Evolutionary conservation across 805 yeast genomes (phyloP), one percentile per base, ranked within the genome.

Genomic region (Candida nanaspora): DNA sequence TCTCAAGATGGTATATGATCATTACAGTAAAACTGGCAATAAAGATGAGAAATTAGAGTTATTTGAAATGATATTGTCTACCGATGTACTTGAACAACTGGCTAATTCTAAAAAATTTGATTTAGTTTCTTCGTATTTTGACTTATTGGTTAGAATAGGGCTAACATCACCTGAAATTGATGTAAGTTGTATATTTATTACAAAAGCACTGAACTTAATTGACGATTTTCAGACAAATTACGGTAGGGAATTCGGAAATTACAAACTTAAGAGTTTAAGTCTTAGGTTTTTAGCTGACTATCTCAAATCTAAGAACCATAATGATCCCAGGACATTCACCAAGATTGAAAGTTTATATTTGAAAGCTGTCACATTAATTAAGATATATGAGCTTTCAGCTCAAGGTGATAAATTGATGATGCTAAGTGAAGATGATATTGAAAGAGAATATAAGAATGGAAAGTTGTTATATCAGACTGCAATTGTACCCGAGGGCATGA

Each of bases 101-200:
- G 40, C 57, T 51, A 37, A 47, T 47, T 35, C 28, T 5, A 33
- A 22, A 21, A 14, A 55, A 58, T 22, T 52, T 4, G 44, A 50
- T 0, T 69, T 66, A 42, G 39, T 69, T 14, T 47, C 59, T 3
- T 51, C 55, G 23, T 62, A 62, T 38, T 50, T 57, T 41, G 72
- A 71, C 49, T 46, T 70, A 10, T 46, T 70, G 5, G 39, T 66
- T 7, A 55, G 75, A 46, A 58, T 60, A 46, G 69, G 71, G 0
- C 34, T 68, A 21, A 57, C 68, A 1, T 52, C 63, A n/a, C 49
- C 26, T 22, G 55, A 62, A 26, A 16, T 51, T 1, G 52, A 51
- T 5, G 50, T 52, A 5, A 51, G 59, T 13, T 55, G 50, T 3
- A 46, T 53, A 19, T 45, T 57, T 20, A 47, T 67, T 8, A 45